Conservation (phyloP, 805 yeast genomes). For the Yarrowia porcina region DNA sequence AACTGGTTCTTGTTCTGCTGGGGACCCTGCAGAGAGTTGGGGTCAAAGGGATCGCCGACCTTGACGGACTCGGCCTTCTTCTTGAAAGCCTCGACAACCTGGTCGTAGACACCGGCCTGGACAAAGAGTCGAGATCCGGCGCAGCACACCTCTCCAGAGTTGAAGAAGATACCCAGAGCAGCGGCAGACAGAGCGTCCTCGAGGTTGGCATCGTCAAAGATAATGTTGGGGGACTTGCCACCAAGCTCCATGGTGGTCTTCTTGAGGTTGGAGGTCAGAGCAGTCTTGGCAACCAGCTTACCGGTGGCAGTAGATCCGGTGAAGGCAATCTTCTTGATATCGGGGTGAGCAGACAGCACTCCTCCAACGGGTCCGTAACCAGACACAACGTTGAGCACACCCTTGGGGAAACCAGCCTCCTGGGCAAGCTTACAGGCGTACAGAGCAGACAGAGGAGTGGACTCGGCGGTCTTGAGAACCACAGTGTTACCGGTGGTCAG, state of each 20-base stretch:
- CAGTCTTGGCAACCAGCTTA: slow-evolving; percentile 68
- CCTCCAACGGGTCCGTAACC: slow-evolving; percentile 70
- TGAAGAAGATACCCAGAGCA: slow-evolving; percentile 78
- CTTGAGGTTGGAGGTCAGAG: slow-evolving; percentile 69
- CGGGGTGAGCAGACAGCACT: slow-evolving; percentile 58
- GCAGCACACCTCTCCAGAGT: slow-evolving; percentile 94
- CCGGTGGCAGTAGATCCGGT: slow-evolving; percentile 94
- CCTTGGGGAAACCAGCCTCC: slow-evolving; percentile 73
- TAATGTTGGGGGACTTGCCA: slow-evolving; percentile 90
- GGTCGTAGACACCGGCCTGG: slow-evolving; percentile 78
- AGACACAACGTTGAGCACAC: slow-evolving; percentile 66
- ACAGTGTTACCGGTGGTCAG: slow-evolving; percentile 74
- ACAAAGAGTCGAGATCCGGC: slow-evolving; percentile 90
- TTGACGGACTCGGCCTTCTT: slow-evolving; percentile 48
- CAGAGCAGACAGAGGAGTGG: slow-evolving; percentile 69
- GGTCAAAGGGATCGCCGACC: slow-evolving; percentile 79
- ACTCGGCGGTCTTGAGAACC: slow-evolving; percentile 70
- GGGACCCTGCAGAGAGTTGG: slow-evolving; percentile 78
- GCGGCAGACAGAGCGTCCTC: slow-evolving; percentile 71
- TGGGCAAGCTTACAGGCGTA: slow-evolving; percentile 55
- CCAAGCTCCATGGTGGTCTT: slow-evolving; percentile 92
- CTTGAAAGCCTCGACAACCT: slow-evolving; percentile 58
- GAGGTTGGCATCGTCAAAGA: slow-evolving; percentile 80
- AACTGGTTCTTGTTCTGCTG: slow-evolving; percentile 78
- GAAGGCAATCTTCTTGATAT: slow-evolving; percentile 82